phyloP scores from a whole-genome alignment of 2,329 filamentous ascomycete species.

The Xylogone sp. region DNA sequence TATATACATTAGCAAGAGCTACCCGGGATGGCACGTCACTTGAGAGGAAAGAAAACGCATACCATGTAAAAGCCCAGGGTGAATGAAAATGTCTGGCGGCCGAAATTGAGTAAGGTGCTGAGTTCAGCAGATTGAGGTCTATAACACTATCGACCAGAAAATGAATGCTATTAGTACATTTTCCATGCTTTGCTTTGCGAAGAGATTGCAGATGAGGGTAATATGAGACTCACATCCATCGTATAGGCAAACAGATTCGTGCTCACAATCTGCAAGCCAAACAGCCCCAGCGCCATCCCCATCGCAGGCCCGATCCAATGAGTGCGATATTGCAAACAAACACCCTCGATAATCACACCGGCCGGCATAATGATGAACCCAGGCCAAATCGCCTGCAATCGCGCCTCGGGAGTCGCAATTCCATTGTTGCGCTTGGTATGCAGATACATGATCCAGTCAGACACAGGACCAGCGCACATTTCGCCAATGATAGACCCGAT shows the following conservation, averaged over 20 bases:
- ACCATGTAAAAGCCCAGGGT: constrained; percentile 25
- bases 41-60: background rate
- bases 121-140: constrained; percentile 17
- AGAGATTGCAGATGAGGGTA: no score
- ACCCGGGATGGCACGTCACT: no score
- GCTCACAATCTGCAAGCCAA: constrained; percentile 22
- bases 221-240: background rate
- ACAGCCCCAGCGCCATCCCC: constrained; percentile 22
- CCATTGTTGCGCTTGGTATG: constrained; percentile 12
- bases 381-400: constrained; percentile 25
- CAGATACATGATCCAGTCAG: constrained; percentile 19
- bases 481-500: background rate
- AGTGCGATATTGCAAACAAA: constrained; percentile 21
- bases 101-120: constrained; percentile 20
- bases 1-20: no score
- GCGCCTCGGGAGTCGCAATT: constrained; percentile 15
- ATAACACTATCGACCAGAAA: constrained; percentile 8
- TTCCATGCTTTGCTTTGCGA: no score
- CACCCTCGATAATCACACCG: constrained; percentile 28
- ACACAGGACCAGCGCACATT: constrained; percentile 17
- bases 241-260: constrained; percentile 11
- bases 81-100: constrained; percentile 20
- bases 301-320: constrained; percentile 24
- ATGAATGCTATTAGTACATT: no score
- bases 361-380: constrained; percentile 23